Conservation (phyloP, 495 filamentous ascomycete genomes). For the Penicillium ochrochloron region DNA sequence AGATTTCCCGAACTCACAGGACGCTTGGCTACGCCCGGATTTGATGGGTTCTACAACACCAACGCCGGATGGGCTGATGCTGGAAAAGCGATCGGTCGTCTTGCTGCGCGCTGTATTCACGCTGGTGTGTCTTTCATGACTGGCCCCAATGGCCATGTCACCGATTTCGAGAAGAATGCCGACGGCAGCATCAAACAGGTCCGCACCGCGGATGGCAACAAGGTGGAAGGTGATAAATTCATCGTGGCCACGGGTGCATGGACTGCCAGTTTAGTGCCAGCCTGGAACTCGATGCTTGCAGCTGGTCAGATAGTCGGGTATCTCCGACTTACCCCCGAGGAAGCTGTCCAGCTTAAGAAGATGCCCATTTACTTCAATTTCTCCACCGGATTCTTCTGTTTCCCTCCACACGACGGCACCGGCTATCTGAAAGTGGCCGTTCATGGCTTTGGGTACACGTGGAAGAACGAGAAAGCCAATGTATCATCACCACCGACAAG, state of each 20-base stretch:
- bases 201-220: constrained; percentile 42
- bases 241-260: constrained; percentile 84
- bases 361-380: constrained; percentile 79
- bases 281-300: constrained; percentile 68
- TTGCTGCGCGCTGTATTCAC: constrained; percentile 44
- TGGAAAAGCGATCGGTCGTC: constrained; percentile 61
- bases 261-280: constrained; percentile 70
- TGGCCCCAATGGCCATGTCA: constrained; percentile 35
- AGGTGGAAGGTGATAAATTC: constrained; percentile 66
- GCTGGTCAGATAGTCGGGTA: constrained; percentile 79
- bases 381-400: constrained; percentile 74
- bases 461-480: constrained; percentile 14
- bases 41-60: constrained; percentile 72
- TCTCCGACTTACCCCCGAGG: constrained; percentile 64
- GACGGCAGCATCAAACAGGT: constrained; percentile 29
- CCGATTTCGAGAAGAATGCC: constrained; percentile 41
- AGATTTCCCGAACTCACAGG: constrained; percentile 50
- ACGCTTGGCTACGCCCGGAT: constrained; percentile 50
- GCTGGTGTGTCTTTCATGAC: constrained; percentile 40
- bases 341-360: constrained; percentile 59
- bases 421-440: constrained; percentile 69
- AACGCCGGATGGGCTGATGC: constrained; percentile 79
- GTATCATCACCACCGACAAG: constrained; percentile 33
- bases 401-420: constrained; percentile 60
- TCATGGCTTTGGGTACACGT: constrained; percentile 74